A percentile compares a stretch with the other conserved stretches of the same genome.
Conservation (phyloP, 345 rosid species). For the Gossypium sturtianum region DNA sequence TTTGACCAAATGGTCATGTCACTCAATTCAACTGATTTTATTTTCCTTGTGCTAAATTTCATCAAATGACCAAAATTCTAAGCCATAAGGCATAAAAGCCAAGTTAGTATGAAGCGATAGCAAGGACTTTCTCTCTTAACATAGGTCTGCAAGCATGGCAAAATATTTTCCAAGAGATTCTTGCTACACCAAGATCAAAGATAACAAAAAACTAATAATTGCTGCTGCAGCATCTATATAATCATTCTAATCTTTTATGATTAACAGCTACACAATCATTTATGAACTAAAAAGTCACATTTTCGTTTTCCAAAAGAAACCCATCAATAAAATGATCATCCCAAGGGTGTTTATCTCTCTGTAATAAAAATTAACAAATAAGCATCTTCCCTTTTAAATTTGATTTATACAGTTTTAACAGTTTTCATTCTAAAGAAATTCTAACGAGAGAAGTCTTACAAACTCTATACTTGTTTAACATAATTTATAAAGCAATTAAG, state of each 20-base stretch:
- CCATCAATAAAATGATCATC: background rate
- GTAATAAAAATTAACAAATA: background rate
- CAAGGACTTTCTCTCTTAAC: background rate
- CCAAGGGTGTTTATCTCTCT: background rate
- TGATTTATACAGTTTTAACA: background rate
- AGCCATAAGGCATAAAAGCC: background rate
- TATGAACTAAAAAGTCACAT: background rate
- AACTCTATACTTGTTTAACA: background rate
- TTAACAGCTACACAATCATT: background rate
- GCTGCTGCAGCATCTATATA: background rate
- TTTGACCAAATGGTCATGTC: slow-evolving; percentile 4
- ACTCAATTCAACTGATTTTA: background rate
- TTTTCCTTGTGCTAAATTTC: background rate
- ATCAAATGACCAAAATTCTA: background rate
- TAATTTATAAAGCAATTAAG: background rate
- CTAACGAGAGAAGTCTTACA: background rate
- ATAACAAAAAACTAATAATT: background rate
- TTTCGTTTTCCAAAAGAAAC: background rate
- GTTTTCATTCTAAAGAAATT: background rate
- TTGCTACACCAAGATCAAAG: background rate
- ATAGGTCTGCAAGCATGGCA: background rate
- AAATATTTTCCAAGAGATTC: background rate
- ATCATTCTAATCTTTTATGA: background rate
- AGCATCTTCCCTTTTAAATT: background rate
- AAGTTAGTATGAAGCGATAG: background rate